Evolutionary conservation across 2,329 filamentous ascomycete species (phyloP), one percentile per base, ranked within the genome.

Genomic region (Phialemoniopsis sp.): DNA sequence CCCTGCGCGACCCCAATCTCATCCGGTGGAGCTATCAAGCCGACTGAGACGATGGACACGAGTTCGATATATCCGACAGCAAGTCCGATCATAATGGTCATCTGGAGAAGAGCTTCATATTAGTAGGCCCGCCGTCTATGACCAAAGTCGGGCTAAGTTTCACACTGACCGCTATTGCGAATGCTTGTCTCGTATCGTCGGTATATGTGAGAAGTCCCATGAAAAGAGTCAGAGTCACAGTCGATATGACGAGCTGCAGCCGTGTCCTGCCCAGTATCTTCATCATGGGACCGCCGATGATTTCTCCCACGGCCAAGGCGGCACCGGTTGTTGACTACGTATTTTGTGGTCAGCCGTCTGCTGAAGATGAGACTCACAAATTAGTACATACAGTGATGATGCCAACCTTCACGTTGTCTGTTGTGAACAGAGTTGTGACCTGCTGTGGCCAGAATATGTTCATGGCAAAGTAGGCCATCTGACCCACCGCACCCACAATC

Each of bases 51-150:
- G 4, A 45, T 32, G 19, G 36, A 37, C 4, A 41, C 16, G 6
- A 38, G 31, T 37, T 45, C 42, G 34, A 45, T 36, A 29, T 41
- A 33, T 34, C 42, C 42, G 26, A 45, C 36, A 13, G 34, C 37
- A 10, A 36, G 39, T n/a, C 34, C 32, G 3, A 29, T 36, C 13
- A 45, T 29, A 6, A 37, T 39, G 17, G 39, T 45, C 17, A 42
- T 26, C n/a, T n/a, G n/a, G n/a, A n/a, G n/a, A n/a, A n/a, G n/a
- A n/a, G n/a, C n/a, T n/a, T n/a, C n/a, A n/a, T n/a, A n/a, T n/a
- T n/a, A n/a, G n/a, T n/a, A n/a, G n/a, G n/a, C n/a, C n/a, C n/a
- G n/a, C n/a, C n/a, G n/a, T n/a, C n/a, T n/a, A n/a, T n/a, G n/a
- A n/a, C n/a, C n/a, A n/a, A n/a, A n/a, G n/a, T n/a, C n/a, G n/a